A percentile compares a stretch with the other conserved stretches of the same genome.
Evolutionary conservation across 164 flowering plant genomes (phyloP).

Genomic region (Annona cherimola): DNA sequence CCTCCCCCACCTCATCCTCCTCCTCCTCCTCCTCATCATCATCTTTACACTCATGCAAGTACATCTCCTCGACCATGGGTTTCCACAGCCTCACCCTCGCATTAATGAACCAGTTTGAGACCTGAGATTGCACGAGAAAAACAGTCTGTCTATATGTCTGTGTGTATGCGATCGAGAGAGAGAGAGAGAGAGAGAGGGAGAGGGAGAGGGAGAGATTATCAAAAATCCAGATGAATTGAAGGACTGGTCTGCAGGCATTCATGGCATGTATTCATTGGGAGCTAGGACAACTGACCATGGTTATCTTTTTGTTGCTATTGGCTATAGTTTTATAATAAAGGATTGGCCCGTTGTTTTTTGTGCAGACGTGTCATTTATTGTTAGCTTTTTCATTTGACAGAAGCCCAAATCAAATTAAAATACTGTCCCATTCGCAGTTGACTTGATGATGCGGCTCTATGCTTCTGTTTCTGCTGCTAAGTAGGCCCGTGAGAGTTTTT

Average conservation of each 20-base stretch:
- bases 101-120: constrained; percentile 56
- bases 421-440: no score
- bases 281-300: background rate
- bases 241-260: background rate
- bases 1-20: background rate
- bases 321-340: background rate
- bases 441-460: no score
- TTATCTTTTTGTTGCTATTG: background rate
- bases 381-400: no score
- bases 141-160: no score
- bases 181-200: no score
- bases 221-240: background rate
- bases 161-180: no score
- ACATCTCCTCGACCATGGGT: constrained; percentile 60
- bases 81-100: constrained; percentile 56
- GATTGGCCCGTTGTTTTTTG: background rate
- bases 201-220: background rate
- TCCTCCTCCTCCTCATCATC: constrained; percentile 13
- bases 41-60: constrained; percentile 37
- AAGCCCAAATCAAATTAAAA: no score
- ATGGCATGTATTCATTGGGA: background rate
- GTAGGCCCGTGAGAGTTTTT: background rate
- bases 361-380: no score
- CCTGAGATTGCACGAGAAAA: constrained; percentile 19
- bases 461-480: background rate